These are phyloP conservation scores for Geranium incanum DNA, from an alignment of 441 rosid genomes.

Conservation along the genomic window DNA sequence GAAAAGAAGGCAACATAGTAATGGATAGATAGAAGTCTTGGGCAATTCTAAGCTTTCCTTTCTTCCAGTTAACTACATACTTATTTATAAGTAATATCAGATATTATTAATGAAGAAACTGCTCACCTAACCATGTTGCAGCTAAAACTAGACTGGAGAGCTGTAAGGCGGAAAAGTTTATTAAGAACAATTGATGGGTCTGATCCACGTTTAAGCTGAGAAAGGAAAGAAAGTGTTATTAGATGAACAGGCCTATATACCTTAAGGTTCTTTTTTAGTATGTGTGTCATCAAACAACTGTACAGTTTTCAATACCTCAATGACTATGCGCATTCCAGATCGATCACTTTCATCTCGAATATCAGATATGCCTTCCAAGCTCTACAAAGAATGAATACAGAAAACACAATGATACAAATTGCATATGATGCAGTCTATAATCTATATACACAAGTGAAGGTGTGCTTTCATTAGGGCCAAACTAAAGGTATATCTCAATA, in stretches of 20 bases:
- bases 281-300: background rate
- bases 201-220: conserved; percentile 76
- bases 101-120: conserved; percentile 10
- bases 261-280: background rate
- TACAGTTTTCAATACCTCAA: conserved; percentile 50
- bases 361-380: conserved; percentile 84
- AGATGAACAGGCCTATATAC: background rate
- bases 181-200: conserved; percentile 76
- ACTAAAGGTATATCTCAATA: background rate
- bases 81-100: background rate
- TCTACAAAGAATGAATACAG: conserved; percentile 33
- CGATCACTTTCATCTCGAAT: conserved; percentile 98
- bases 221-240: background rate
- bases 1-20: too few relatives aligned
- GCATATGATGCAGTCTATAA: background rate
- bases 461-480: background rate
- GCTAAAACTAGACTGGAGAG: conserved; percentile 91
- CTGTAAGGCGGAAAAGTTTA: conserved; percentile 78
- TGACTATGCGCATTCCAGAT: conserved; percentile 85
- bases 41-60: background rate
- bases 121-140: conserved; percentile 98
- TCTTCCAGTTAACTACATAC: background rate
- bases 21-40: too few relatives aligned
- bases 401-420: background rate
- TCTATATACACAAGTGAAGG: background rate